Evolutionary conservation across 2,329 filamentous ascomycete species (phyloP).

Genomic region (Ophiostoma tasmaniense): DNA sequence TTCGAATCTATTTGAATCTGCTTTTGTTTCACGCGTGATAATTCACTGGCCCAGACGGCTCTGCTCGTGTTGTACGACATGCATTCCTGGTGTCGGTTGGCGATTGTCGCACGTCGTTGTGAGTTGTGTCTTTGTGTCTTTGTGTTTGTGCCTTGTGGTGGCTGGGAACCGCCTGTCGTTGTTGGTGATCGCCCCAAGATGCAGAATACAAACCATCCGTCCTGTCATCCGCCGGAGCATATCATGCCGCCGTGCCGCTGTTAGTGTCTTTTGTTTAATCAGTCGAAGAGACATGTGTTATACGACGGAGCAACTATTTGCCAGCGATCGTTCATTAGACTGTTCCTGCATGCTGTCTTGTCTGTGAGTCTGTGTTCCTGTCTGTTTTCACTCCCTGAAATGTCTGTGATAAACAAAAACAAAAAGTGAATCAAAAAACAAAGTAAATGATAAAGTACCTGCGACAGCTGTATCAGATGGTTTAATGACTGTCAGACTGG

Average conservation of each 20-base stretch:
- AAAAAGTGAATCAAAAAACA: not conserved
- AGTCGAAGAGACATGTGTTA: too few species aligned
- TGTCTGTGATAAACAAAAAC: not conserved
- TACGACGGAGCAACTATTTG: not conserved
- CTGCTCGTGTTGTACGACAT: not conserved
- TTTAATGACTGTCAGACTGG: not conserved
- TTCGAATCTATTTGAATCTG: not conserved
- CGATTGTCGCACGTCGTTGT: not conserved
- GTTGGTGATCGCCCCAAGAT: too few species aligned
- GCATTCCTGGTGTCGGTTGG: not conserved
- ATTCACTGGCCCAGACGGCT: not conserved
- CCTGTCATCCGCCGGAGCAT: not conserved
- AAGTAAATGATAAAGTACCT: not conserved
- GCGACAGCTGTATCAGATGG: not conserved
- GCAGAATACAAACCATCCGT: too few species aligned
- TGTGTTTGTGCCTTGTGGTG: not conserved
- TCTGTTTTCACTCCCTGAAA: too few species aligned
- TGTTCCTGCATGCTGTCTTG: not conserved
- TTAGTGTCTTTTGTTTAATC: too few species aligned
- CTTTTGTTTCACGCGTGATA: not conserved
- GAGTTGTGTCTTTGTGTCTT: not conserved
- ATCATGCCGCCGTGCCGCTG: not conserved
- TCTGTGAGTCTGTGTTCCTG: not conserved
- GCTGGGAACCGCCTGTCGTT: not conserved
- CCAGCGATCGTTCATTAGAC: not conserved